phyloP scores from a whole-genome alignment of 108 stramenopile genomes.

The Nitzschia sp. region DNA sequence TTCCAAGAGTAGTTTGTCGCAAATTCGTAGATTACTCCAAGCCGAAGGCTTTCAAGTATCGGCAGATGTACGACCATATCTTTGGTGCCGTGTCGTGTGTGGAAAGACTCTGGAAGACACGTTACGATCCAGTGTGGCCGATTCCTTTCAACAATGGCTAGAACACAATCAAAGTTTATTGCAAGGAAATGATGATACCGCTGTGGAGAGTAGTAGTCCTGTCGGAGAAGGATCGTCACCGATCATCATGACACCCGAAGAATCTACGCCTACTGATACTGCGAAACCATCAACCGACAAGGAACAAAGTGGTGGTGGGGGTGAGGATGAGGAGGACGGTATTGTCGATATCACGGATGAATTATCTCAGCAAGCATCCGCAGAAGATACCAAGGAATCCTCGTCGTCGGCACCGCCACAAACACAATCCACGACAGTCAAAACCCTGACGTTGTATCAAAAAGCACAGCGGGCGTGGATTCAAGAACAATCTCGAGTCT shows the following conservation, averaged over 20 bases:
- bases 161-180: neutral
- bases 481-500: conserved; percentile 20
- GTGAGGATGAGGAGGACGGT: neutral
- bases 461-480: conserved; percentile 36
- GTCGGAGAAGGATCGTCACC: neutral
- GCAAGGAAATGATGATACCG: neutral
- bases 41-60: conserved; percentile 21
- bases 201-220: neutral
- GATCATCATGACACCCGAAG: neutral
- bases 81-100: conserved; percentile 51
- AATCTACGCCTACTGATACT: neutral
- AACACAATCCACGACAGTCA: neutral
- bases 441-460: neutral
- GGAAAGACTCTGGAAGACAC: conserved; percentile 44
- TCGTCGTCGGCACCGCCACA: neutral
- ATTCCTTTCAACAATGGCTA: conserved; percentile 51
- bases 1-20: conserved; percentile 24
- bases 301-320: no score
- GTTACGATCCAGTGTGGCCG: conserved; percentile 39
- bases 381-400: conserved; percentile 3
- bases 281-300: no score
- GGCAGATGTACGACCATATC: conserved; percentile 27
- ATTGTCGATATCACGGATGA: neutral
- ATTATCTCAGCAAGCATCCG: neutral
- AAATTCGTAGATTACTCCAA: conserved; percentile 40